Conservation (phyloP, 192 early-diverging fungal species). For the Paraglomus brasilianum region DNA sequence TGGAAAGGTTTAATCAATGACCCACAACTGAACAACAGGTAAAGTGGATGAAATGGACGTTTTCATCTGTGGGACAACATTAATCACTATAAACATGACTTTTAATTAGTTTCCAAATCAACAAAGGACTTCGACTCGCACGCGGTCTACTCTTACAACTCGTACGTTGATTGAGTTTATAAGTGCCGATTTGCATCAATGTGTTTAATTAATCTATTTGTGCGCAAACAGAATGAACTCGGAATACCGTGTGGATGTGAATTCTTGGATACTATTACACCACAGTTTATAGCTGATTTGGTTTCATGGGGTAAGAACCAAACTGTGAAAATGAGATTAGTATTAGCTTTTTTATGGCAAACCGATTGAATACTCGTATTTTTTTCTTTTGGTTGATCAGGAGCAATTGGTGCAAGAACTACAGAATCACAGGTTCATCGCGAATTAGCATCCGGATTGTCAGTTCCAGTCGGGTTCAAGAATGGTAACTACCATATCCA, state of each 20-base stretch:
- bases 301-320: slow-evolving; percentile 59
- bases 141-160: slow-evolving; percentile 70
- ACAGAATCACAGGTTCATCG: slow-evolving; percentile 84
- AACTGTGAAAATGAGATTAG: neutral
- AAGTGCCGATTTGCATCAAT: neutral
- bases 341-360: neutral
- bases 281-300: slow-evolving; percentile 78
- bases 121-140: slow-evolving; percentile 79
- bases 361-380: neutral
- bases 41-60: neutral
- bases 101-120: slow-evolving; percentile 62
- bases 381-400: too few relatives aligned
- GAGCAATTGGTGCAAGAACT: slow-evolving; percentile 79
- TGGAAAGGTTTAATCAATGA: slow-evolving; percentile 96
- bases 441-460: slow-evolving; percentile 79
- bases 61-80: neutral
- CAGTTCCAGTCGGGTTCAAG: slow-evolving; percentile 79
- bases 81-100: neutral
- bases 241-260: slow-evolving; percentile 76
- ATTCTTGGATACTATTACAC: slow-evolving; percentile 79
- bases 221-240: slow-evolving; percentile 51
- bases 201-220: neutral
- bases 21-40: slow-evolving; percentile 67
- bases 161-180: slow-evolving; percentile 34
- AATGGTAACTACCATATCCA: slow-evolving; percentile 53